phyloP scores from a whole-genome alignment of 257 asterid species.

The Rauvolfia tetraphylla region DNA sequence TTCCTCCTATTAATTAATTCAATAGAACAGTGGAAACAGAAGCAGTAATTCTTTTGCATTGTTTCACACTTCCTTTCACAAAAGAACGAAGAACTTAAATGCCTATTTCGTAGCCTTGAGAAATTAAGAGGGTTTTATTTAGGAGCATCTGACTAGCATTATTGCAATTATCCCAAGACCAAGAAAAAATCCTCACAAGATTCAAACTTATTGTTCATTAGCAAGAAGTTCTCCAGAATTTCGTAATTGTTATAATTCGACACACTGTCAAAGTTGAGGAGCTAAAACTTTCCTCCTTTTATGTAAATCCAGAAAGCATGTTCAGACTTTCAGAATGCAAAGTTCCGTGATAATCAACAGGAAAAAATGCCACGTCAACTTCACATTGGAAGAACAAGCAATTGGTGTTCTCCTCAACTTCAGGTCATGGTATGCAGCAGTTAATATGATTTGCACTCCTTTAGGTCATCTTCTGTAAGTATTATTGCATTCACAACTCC shows the following conservation, averaged over 20 bases:
- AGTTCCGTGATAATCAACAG: neutral
- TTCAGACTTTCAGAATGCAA: neutral
- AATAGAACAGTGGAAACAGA: neutral
- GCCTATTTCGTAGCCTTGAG: neutral
- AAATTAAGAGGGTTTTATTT: neutral
- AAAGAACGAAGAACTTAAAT: neutral
- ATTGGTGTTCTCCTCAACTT: neutral
- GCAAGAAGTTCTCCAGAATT: neutral
- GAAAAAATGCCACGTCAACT: neutral
- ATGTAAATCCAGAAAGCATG: neutral
- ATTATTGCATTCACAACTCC: neutral
- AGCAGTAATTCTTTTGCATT: neutral
- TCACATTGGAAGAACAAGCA: neutral
- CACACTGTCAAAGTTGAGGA: neutral
- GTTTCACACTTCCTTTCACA: neutral
- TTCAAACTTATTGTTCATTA: neutral
- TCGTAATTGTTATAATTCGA: neutral
- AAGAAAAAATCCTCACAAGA: neutral
- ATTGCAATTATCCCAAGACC: neutral
- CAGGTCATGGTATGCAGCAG: neutral
- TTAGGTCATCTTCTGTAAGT: neutral
- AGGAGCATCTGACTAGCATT: neutral
- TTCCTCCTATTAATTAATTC: neutral
- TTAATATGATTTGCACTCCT: neutral
- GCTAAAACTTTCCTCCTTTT: neutral